Percentiles rank a stretch among this genome's conserved stretches.
Conservation (phyloP, 1,284 basidiomycete genomes). For the Puccinia triticina region DNA sequence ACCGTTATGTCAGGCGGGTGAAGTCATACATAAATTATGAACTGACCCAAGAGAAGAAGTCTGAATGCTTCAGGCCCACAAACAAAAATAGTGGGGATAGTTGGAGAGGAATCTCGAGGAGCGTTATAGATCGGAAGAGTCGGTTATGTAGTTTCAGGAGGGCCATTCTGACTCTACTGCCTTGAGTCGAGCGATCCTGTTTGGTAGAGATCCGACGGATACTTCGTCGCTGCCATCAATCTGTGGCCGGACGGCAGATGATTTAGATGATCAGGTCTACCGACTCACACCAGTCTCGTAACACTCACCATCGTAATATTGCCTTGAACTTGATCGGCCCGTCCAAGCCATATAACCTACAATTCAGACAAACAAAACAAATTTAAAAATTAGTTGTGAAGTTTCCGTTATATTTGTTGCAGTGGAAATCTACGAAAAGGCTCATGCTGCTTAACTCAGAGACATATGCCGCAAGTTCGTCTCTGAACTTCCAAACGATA, state of each 20-base stretch:
- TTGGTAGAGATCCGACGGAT: slow-evolving; percentile 45
- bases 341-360: slow-evolving; percentile 57
- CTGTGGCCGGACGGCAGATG: not conserved
- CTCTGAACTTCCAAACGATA: slow-evolving; percentile 90
- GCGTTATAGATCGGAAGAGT: slow-evolving; percentile 58
- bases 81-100: no score
- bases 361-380: not conserved
- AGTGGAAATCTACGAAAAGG: not conserved
- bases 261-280: not conserved
- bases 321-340: slow-evolving; percentile 59
- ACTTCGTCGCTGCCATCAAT: slow-evolving; percentile 33
- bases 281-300: slow-evolving; percentile 57
- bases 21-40: no score
- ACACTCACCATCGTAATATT: slow-evolving; percentile 58
- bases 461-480: slow-evolving; percentile 93
- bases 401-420: no score
- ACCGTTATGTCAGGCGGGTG: no score
- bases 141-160: slow-evolving; percentile 73
- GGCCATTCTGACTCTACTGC: slow-evolving; percentile 59
- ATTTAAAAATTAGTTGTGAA: no score
- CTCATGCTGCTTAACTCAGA: slow-evolving; percentile 71
- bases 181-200: slow-evolving; percentile 41
- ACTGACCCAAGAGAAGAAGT: no score
- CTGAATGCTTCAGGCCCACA: no score
- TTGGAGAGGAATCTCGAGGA: no score